Percentiles rank a stretch among this genome's conserved stretches.
Conservation (phyloP, 1,284 basidiomycete genomes). For the Bondarzewia mesenterica region DNA sequence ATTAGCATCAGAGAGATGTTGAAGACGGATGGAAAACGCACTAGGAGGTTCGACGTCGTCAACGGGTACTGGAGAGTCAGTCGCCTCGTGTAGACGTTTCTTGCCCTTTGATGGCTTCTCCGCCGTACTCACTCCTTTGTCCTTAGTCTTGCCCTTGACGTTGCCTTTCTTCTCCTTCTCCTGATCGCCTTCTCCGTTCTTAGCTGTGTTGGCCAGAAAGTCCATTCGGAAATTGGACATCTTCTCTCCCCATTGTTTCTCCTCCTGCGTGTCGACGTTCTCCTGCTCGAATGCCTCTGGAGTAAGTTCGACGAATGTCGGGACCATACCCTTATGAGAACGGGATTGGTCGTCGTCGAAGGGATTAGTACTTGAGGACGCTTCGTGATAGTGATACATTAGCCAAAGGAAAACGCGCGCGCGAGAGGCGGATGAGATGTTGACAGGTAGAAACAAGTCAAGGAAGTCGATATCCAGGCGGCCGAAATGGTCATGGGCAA, state of each 20-base stretch:
- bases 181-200: conserved; percentile 22
- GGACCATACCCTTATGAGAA: conserved; percentile 43
- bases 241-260: conserved; percentile 54
- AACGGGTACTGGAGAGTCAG: too few species aligned
- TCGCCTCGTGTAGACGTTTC: not conserved
- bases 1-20: too few species aligned
- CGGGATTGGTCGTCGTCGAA: conserved; percentile 53
- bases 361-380: conserved; percentile 40
- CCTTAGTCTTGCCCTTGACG: conserved; percentile 2
- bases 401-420: conserved; percentile 74
- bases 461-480: conserved; percentile 43
- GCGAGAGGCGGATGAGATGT: conserved; percentile 51
- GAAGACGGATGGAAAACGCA: too few species aligned
- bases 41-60: not conserved
- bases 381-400: conserved; percentile 70
- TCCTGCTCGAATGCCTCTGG: conserved; percentile 42
- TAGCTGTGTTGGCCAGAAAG: conserved; percentile 51
- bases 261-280: conserved; percentile 63
- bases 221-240: conserved; percentile 59
- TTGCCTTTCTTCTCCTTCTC: conserved; percentile 37
- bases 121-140: not conserved
- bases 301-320: conserved; percentile 41
- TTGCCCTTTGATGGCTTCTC: not conserved
- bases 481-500: conserved; percentile 50
- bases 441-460: conserved; percentile 59